A percentile compares a stretch with the other conserved stretches of the same genome.
phyloP scores from a whole-genome alignment of 306 rosid species.

The Rubus parviflorus region DNA sequence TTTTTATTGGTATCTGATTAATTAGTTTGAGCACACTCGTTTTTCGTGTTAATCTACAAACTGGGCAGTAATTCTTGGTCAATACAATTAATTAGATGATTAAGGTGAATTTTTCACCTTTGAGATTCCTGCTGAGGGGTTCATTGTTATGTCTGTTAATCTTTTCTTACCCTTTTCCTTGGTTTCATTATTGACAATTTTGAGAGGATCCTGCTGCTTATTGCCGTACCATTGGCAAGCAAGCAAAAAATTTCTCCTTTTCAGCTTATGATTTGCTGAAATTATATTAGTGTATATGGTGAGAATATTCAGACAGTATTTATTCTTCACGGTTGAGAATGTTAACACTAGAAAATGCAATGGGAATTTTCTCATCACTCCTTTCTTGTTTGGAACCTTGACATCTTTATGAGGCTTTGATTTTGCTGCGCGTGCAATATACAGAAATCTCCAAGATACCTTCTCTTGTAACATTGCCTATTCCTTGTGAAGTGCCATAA shows the following conservation, averaged over 20 bases:
- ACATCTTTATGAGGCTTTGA: background rate
- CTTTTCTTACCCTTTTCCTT: background rate
- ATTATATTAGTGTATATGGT: constrained; percentile 60
- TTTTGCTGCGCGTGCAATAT: background rate
- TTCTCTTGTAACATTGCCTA: background rate
- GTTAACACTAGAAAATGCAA: constrained; percentile 46
- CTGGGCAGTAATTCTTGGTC: background rate
- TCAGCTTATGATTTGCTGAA: no score
- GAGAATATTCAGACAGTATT: constrained; percentile 39
- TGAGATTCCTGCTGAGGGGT: background rate
- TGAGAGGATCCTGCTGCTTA: background rate
- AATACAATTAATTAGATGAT: background rate
- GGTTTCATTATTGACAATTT: background rate
- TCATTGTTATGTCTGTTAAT: background rate
- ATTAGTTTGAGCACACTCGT: background rate
- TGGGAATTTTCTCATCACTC: constrained; percentile 32
- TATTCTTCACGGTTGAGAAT: constrained; percentile 42
- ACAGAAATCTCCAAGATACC: background rate
- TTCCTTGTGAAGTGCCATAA: background rate
- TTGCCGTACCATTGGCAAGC: background rate
- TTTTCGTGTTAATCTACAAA: background rate
- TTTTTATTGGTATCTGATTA: no score
- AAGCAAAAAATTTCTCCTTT: background rate
- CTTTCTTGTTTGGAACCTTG: background rate
- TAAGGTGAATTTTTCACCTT: background rate